Percentiles rank a stretch among this genome's conserved stretches.
Conservation (phyloP, 257 asterid species). For the Penstemon barbatus region DNA sequence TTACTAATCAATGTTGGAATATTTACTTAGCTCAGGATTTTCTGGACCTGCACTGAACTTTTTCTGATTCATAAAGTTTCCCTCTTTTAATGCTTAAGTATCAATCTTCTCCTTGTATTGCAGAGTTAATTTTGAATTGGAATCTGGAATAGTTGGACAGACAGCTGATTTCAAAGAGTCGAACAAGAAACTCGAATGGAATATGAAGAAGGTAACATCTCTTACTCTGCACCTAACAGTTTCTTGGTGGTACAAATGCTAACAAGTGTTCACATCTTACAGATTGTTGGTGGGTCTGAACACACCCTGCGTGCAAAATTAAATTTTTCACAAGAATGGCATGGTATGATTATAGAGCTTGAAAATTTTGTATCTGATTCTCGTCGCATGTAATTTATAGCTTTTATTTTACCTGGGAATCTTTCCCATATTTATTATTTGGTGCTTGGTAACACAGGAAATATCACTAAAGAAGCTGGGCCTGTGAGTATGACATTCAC, state of each 20-base stretch:
- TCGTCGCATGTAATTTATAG: slow-evolving; percentile 1
- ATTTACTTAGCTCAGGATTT: slow-evolving; percentile 3
- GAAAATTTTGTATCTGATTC: slow-evolving; percentile 12
- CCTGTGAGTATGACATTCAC: slow-evolving; percentile 99
- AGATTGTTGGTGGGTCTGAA: slow-evolving; percentile 95
- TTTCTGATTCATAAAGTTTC: slow-evolving; percentile 9
- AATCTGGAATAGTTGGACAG: slow-evolving; percentile 88
- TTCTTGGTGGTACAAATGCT: slow-evolving; percentile 25
- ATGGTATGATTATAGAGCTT: slow-evolving; percentile 50
- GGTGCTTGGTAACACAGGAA: slow-evolving; percentile 53
- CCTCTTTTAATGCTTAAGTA: not conserved
- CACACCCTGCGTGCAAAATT: slow-evolving; percentile 93
- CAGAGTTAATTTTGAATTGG: slow-evolving; percentile 94
- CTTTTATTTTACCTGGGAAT: not conserved
- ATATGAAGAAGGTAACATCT: slow-evolving; percentile 76
- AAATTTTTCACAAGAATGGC: slow-evolving; percentile 88
- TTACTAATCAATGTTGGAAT: not conserved
- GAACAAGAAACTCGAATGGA: slow-evolving; percentile 85
- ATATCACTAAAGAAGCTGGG: slow-evolving; percentile 97
- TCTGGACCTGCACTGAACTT: not conserved
- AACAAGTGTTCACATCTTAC: slow-evolving; percentile 31
- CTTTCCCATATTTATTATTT: slow-evolving; percentile 18
- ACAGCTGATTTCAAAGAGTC: slow-evolving; percentile 93
- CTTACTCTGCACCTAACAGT: slow-evolving; percentile 18
- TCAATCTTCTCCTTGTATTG: slow-evolving; percentile 23